Conservation (phyloP, 495 filamentous ascomycete species). For the Lasiosphaeria hispida region DNA sequence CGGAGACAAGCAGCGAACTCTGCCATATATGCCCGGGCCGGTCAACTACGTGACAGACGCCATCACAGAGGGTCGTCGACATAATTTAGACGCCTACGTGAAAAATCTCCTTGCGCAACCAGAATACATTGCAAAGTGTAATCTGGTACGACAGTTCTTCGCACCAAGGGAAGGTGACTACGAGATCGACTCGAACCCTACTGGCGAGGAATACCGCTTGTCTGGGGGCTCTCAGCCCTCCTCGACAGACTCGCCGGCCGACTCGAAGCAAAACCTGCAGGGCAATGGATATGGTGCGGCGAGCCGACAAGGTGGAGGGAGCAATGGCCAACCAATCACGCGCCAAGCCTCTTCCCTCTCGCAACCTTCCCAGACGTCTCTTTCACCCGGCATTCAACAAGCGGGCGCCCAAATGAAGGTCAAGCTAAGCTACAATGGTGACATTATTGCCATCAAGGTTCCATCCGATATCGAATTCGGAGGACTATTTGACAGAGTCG, state of each 20-base stretch:
- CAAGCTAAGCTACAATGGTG: constrained; percentile 89
- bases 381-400: constrained; percentile 46
- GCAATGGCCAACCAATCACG: constrained; percentile 62
- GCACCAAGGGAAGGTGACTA: constrained; percentile 87
- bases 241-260: constrained; percentile 53
- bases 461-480: constrained; percentile 73
- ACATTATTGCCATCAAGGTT: constrained; percentile 86
- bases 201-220: constrained; percentile 65
- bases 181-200: constrained; percentile 73
- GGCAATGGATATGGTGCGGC: constrained; percentile 53
- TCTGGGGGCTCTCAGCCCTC: constrained; percentile 72
- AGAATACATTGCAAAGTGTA: constrained; percentile 76
- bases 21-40: constrained; percentile 98
- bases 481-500: constrained; percentile 77
- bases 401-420: constrained; percentile 67
- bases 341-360: constrained; percentile 74
- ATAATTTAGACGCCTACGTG: constrained; percentile 91
- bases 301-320: constrained; percentile 51
- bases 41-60: constrained; percentile 97
- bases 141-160: constrained; percentile 84
- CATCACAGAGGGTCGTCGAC: constrained; percentile 87
- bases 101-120: constrained; percentile 84
- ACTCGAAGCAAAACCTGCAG: constrained; percentile 67
- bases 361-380: constrained; percentile 61
- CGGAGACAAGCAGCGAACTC: constrained; percentile 67